A percentile compares a stretch with the other conserved stretches of the same genome.
phyloP scores from a whole-genome alignment of 2,329 filamentous ascomycete species.

The Exophiala viscosa region DNA sequence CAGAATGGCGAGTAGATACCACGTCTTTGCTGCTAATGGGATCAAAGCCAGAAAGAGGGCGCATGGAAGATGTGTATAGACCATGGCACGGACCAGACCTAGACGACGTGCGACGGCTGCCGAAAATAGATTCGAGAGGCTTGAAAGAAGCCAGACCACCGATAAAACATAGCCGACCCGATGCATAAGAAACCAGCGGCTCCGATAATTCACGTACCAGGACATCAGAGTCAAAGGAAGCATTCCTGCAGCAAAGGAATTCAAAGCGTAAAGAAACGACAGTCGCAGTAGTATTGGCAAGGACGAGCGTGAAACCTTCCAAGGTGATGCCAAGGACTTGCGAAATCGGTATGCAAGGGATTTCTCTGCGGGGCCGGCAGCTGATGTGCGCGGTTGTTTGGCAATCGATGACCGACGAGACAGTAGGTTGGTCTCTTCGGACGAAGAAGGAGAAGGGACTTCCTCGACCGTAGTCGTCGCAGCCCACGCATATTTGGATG shows the following conservation, averaged over 20 bases:
- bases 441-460: constrained; percentile 17
- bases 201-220: constrained; percentile 31
- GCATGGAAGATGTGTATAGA: constrained; percentile 54
- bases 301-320: constrained; percentile 42
- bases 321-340: constrained; percentile 22
- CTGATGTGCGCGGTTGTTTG: constrained; percentile 9
- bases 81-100: constrained; percentile 55
- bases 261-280: constrained; percentile 63
- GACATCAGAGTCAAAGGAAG: constrained; percentile 52
- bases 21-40: constrained; percentile 49
- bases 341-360: constrained; percentile 5
- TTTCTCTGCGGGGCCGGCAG: constrained; percentile 3
- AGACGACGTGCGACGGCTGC: constrained; percentile 55
- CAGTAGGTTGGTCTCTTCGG: constrained; percentile 17
- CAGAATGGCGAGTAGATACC: constrained; percentile 55
- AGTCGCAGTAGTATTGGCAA: constrained; percentile 59
- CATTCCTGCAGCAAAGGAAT: constrained; percentile 67
- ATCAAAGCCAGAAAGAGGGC: constrained; percentile 62
- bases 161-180: constrained; percentile 38
- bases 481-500: constrained; percentile 9
- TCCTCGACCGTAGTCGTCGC: constrained; percentile 14
- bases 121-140: constrained; percentile 41
- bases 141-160: constrained; percentile 51
- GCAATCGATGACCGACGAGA: constrained; percentile 3
- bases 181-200: constrained; percentile 23